Conservation (phyloP, 2,329 filamentous ascomycete species). For the Periconia macrospinosa region DNA sequence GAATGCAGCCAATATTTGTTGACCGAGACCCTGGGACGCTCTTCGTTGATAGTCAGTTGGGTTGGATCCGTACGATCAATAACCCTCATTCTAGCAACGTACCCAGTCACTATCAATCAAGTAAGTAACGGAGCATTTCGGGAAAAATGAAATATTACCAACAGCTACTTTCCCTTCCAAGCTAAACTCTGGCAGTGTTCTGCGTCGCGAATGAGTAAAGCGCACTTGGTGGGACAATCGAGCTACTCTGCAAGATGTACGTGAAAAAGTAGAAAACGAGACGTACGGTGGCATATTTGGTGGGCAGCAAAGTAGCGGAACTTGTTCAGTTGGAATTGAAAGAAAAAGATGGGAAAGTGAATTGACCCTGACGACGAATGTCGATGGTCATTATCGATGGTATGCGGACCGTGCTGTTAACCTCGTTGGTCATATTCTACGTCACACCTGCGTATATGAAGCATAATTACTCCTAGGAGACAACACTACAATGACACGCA, state of each 20-base stretch:
- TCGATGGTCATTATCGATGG: neutral
- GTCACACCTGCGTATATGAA: conserved; percentile 10
- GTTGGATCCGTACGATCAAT: neutral
- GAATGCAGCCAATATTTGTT: conserved; percentile 35
- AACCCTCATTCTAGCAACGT: neutral
- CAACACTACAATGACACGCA: neutral
- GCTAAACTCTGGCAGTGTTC: conserved; percentile 16
- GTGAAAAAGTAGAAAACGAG: conserved; percentile 2
- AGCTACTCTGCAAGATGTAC: conserved; percentile 5
- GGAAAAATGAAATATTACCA: conserved; percentile 1
- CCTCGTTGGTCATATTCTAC: conserved; percentile 1
- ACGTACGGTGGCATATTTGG: conserved; percentile 16
- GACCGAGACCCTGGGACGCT: conserved; percentile 32
- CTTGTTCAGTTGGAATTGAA: neutral
- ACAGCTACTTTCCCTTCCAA: conserved; percentile 19
- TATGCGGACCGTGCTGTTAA: neutral
- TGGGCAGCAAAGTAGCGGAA: no score
- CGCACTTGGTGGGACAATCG: conserved; percentile 3
- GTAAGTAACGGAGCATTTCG: neutral
- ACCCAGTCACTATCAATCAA: conserved; percentile 5
- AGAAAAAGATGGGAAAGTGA: neutral
- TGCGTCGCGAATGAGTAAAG: conserved; percentile 13
- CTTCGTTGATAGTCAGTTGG: conserved; percentile 3
- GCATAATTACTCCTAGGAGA: neutral
- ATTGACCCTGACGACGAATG: neutral